These are phyloP conservation scores for Mycena epipterygia DNA, from an alignment of 768 basidiomycete species.

Conservation along the genomic window DNA sequence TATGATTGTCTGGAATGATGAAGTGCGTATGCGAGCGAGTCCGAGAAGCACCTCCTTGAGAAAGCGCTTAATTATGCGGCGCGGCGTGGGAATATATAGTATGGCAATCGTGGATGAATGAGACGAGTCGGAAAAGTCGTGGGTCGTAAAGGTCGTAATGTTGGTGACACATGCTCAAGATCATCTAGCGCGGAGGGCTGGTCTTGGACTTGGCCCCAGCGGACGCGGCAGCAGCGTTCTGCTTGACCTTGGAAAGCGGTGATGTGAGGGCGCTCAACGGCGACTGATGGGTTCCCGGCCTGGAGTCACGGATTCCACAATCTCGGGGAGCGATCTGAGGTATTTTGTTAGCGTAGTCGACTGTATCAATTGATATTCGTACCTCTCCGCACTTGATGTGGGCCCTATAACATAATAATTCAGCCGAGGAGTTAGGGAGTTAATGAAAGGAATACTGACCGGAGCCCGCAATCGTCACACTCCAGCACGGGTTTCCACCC, in stretches of 20 bases:
- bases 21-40: conserved; percentile 28
- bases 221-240: conserved; percentile 48
- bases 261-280: conserved; percentile 50
- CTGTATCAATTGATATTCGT: too few relatives aligned
- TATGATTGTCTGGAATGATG: conserved; percentile 26
- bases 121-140: conserved; percentile 17
- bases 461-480: conserved; percentile 91
- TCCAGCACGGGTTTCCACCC: conserved; percentile 90
- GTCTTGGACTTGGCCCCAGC: conserved; percentile 45
- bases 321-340: conserved; percentile 85
- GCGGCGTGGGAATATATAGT: conserved; percentile 9
- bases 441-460: conserved; percentile 56
- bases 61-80: conserved; percentile 22
- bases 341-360: too few relatives aligned
- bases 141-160: conserved; percentile 31
- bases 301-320: conserved; percentile 64
- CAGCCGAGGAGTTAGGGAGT: conserved; percentile 12
- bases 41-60: conserved; percentile 6
- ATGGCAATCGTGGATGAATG: conserved; percentile 21
- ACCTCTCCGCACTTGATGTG: conserved; percentile 90
- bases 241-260: conserved; percentile 57
- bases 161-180: neutral
- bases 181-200: conserved; percentile 41
- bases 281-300: conserved; percentile 44
- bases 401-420: conserved; percentile 59